phyloP scores from a whole-genome alignment of 73 alveolate species.

The Effrenium voratum region DNA sequence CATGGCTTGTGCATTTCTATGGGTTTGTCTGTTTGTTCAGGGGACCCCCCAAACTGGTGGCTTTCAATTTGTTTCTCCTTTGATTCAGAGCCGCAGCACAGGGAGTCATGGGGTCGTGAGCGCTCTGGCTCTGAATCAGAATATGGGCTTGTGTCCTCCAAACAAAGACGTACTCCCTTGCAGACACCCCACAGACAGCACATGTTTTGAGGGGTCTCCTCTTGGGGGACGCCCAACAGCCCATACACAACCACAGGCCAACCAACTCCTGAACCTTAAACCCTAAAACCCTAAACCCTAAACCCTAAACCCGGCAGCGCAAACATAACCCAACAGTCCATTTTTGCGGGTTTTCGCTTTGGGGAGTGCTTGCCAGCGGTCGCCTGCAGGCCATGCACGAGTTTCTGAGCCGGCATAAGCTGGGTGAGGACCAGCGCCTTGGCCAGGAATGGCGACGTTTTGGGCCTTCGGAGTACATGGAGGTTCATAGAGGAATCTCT shows the following conservation, averaged over 20 bases:
- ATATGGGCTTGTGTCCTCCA: too few species aligned
- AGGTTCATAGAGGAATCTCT: too few species aligned
- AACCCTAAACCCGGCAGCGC: background rate
- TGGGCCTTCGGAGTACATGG: too few species aligned
- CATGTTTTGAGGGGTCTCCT: background rate
- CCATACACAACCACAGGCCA: background rate
- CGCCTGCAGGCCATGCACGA: conserved; percentile 39
- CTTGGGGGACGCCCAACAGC: background rate
- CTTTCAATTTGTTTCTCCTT: background rate
- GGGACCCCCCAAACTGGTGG: too few species aligned
- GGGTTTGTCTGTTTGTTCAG: background rate
- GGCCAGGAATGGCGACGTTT: too few species aligned
- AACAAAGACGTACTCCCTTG: too few species aligned
- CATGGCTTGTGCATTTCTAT: too few species aligned
- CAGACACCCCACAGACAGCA: too few species aligned
- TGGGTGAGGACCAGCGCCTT: conserved; percentile 66
- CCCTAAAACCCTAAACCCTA: background rate
- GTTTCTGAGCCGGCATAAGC: conserved; percentile 73
- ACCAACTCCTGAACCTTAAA: background rate
- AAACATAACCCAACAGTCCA: too few species aligned
- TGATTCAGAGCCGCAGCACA: background rate
- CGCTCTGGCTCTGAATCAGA: background rate
- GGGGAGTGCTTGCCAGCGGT: background rate
- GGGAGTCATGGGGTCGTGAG: background rate
- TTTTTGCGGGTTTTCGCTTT: too few species aligned